Evolutionary conservation across 257 asterid genomes (phyloP).

Genomic region (Nicotiana noctiflora): DNA sequence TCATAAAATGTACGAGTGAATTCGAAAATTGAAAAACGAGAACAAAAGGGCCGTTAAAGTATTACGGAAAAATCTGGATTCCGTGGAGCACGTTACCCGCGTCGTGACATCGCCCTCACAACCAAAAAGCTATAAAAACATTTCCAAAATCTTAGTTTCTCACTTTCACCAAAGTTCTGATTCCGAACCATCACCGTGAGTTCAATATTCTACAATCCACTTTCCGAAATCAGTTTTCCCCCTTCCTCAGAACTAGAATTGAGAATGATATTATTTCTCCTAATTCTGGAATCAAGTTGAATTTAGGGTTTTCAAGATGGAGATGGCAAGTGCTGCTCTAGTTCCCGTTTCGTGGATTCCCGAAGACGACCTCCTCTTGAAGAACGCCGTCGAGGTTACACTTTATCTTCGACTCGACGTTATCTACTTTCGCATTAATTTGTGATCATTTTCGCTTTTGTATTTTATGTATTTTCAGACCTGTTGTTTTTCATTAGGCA

Average conservation of each 20-base stretch:
- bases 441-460: background rate
- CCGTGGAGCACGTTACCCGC: background rate
- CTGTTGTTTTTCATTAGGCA: background rate
- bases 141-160: background rate
- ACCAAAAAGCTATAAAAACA: background rate
- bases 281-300: background rate
- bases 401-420: background rate
- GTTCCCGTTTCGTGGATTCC: constrained; percentile 56
- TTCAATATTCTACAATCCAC: background rate
- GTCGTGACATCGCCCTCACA: background rate
- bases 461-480: background rate
- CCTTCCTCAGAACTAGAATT: background rate
- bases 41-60: background rate
- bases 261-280: background rate
- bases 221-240: background rate
- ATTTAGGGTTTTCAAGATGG: constrained; percentile 32
- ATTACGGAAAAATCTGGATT: background rate
- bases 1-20: no score
- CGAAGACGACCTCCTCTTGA: constrained; percentile 80
- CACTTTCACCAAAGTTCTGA: background rate
- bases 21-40: background rate
- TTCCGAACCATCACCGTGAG: background rate
- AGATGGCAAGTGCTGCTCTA: constrained; percentile 47
- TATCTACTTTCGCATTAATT: background rate
- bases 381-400: constrained; percentile 76